These are phyloP conservation scores for Teratosphaeria pseudoeucalypti DNA, from an alignment of 2,329 filamentous ascomycete species.

Conservation along the genomic window DNA sequence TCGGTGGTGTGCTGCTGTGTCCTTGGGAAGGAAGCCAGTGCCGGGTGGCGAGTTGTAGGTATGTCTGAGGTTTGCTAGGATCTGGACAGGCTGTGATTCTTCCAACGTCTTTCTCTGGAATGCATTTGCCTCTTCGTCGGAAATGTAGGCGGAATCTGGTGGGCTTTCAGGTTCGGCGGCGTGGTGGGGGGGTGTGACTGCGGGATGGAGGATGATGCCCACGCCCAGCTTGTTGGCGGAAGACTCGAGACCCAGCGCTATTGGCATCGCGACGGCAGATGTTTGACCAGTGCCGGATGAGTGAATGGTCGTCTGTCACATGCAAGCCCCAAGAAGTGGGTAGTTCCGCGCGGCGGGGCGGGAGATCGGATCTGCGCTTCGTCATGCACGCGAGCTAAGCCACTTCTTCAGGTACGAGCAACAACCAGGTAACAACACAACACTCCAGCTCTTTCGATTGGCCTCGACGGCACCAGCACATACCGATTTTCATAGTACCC, in stretches of 20 bases:
- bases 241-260: conserved; percentile 71
- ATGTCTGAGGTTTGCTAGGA: conserved; percentile 89
- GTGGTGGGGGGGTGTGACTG: conserved; percentile 16
- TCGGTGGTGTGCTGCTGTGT: conserved; percentile 88
- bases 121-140: conserved; percentile 17
- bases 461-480: background rate
- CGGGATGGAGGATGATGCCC: conserved; percentile 73
- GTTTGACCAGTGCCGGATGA: background rate
- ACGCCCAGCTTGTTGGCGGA: conserved; percentile 97
- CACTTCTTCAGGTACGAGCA: background rate
- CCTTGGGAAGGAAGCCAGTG: conserved; percentile 90
- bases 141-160: conserved; percentile 24
- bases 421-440: background rate
- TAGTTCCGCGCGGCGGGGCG: background rate
- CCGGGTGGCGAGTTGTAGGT: conserved; percentile 88
- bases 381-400: background rate
- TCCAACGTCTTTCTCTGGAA: conserved; percentile 6
- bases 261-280: conserved; percentile 30
- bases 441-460: background rate
- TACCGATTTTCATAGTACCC: background rate
- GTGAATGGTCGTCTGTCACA: background rate
- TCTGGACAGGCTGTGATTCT: conserved; percentile 41
- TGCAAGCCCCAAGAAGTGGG: background rate
- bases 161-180: conserved; percentile 16
- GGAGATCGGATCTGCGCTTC: background rate